Conservation (phyloP, 1,284 basidiomycete species). For the Tremellales sp. region DNA sequence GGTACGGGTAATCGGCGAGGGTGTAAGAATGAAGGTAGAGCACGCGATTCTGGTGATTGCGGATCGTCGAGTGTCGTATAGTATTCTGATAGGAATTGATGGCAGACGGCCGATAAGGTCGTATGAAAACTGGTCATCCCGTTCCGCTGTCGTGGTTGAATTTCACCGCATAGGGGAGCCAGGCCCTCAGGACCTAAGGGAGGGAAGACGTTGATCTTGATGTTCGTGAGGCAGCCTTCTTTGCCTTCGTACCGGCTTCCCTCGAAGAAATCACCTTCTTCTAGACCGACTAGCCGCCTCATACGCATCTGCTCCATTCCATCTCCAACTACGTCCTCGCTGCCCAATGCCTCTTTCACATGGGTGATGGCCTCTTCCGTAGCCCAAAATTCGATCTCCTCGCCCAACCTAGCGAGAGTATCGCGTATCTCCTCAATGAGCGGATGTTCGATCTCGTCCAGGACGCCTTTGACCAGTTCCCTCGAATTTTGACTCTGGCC, state of each 20-base stretch:
- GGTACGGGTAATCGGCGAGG: slow-evolving; percentile 33
- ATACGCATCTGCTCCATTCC: slow-evolving; percentile 41
- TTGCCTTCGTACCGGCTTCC: slow-evolving; percentile 38
- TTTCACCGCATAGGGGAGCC: too few species aligned
- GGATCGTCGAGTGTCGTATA: slow-evolving; percentile 5
- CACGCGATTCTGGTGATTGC: not conserved
- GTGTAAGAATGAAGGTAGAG: slow-evolving; percentile 35
- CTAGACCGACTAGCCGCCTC: slow-evolving; percentile 34
- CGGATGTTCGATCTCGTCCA: slow-evolving; percentile 65
- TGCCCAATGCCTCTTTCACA: slow-evolving; percentile 35
- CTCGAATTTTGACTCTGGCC: slow-evolving; percentile 39
- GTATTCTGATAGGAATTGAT: slow-evolving; percentile 26
- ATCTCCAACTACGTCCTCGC: slow-evolving; percentile 30
- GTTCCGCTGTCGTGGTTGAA: not conserved
- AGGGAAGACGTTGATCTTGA: slow-evolving; percentile 32
- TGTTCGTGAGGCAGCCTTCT: slow-evolving; percentile 24
- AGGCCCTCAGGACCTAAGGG: not conserved
- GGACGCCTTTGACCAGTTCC: slow-evolving; percentile 36
- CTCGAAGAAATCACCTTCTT: slow-evolving; percentile 42
- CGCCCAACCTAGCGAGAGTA: slow-evolving; percentile 14
- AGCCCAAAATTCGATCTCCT: slow-evolving; percentile 64
- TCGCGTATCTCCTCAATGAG: slow-evolving; percentile 62
- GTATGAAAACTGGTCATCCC: slow-evolving; percentile 22
- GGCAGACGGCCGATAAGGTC: slow-evolving; percentile 18
- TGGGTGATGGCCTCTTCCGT: slow-evolving; percentile 63